Evolutionary conservation across 2,329 filamentous ascomycete genomes (phyloP).

Genomic region (Colletotrichum noveboracense): DNA sequence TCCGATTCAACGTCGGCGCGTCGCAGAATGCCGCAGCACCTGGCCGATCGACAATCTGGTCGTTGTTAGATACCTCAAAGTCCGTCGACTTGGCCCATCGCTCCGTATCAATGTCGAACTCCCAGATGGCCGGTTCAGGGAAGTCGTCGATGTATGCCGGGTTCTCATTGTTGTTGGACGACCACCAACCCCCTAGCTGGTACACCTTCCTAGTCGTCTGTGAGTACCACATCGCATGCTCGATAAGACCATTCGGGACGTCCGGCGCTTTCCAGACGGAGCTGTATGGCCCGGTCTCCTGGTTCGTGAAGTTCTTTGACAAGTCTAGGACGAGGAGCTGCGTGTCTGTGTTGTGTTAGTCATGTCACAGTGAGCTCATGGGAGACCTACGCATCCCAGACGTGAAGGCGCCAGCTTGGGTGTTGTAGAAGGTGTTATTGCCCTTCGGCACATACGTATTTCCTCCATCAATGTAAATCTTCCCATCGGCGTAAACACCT

Average conservation of each 20-base stretch:
- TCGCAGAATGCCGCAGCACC: conserved; percentile 24
- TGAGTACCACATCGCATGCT: conserved; percentile 25
- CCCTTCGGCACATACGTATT: conserved; percentile 22
- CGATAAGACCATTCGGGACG: conserved; percentile 23
- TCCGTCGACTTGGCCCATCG: neutral
- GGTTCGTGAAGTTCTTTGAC: conserved; percentile 23
- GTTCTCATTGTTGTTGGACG: conserved; percentile 20
- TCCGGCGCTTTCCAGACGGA: conserved; percentile 19
- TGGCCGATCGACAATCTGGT: conserved; percentile 11
- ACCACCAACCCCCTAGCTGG: conserved; percentile 26
- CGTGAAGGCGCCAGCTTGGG: neutral
- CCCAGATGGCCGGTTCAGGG: conserved; percentile 7
- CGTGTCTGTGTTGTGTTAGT: neutral
- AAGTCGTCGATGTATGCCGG: conserved; percentile 14
- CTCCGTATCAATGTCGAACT: conserved; percentile 3
- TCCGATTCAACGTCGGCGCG: conserved; percentile 17
- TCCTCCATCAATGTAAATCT: conserved; percentile 26
- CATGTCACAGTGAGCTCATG: neutral
- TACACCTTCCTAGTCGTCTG: conserved; percentile 20
- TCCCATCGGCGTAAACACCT: conserved; percentile 25
- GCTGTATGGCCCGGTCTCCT: conserved; percentile 16
- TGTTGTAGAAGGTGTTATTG: conserved; percentile 11
- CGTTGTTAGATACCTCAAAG: conserved; percentile 10
- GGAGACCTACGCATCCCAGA: conserved; percentile 6
- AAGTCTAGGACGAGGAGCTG: conserved; percentile 25